Percentiles rank a stretch among this genome's conserved stretches.
Conservation (phyloP, 2,329 filamentous ascomycete genomes). For the Fusarium nanum region DNA sequence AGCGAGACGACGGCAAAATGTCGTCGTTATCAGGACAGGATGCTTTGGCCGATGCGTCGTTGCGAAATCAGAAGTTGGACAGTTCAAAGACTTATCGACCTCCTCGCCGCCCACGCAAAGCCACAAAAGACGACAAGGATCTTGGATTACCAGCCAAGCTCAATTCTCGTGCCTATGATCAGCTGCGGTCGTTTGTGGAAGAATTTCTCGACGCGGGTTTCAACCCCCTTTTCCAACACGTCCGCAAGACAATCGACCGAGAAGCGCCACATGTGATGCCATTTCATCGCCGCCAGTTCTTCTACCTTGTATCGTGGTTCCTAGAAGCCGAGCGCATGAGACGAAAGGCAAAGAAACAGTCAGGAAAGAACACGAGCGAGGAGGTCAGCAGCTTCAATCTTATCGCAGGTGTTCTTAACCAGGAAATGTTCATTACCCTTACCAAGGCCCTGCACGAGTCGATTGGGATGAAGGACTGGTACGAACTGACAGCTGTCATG, state of each 20-base stretch:
- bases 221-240: conserved; percentile 87
- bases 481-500: conserved; percentile 87
- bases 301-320: conserved; percentile 94
- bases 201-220: conserved; percentile 96
- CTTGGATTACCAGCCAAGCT: conserved; percentile 80
- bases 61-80: conserved; percentile 88
- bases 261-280: conserved; percentile 84
- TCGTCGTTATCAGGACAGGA: conserved; percentile 91
- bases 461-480: conserved; percentile 87
- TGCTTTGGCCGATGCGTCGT: conserved; percentile 77
- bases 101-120: conserved; percentile 71
- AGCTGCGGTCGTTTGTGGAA: conserved; percentile 84
- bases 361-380: conserved; percentile 59
- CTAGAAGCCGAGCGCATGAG: conserved; percentile 84
- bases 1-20: conserved; percentile 84
- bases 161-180: conserved; percentile 77
- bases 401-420: conserved; percentile 89
- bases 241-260: conserved; percentile 89
- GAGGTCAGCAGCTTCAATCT: conserved; percentile 83
- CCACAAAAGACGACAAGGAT: conserved; percentile 74
- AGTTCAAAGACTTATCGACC: conserved; percentile 90
- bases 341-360: conserved; percentile 67
- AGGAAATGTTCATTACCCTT: conserved; percentile 92
- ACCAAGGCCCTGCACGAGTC: conserved; percentile 84
- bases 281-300: conserved; percentile 85